phyloP scores from a whole-genome alignment of 192 early-diverging fungal species.

The Pecoramyces ruminantium region DNA sequence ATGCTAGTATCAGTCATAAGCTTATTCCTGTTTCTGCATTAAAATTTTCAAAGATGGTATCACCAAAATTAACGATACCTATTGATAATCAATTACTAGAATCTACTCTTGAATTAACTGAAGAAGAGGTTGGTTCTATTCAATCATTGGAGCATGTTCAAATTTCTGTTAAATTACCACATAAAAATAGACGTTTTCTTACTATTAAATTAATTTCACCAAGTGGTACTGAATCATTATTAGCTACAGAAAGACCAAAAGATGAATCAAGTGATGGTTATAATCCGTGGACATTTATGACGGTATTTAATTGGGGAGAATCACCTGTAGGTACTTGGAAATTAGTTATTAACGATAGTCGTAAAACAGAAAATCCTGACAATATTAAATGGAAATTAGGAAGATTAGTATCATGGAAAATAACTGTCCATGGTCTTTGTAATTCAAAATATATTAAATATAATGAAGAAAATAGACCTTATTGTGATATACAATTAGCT shows the following conservation, averaged over 20 bases:
- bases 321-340: conserved; percentile 19
- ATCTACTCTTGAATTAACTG: background rate
- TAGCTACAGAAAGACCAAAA: conserved; percentile 17
- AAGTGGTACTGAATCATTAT: conserved; percentile 15
- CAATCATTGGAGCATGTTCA: conserved; percentile 73
- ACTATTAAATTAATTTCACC: conserved; percentile 18
- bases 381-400: background rate
- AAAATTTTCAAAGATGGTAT: background rate
- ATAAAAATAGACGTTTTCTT: conserved; percentile 24
- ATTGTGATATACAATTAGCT: background rate
- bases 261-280: conserved; percentile 19
- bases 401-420: background rate
- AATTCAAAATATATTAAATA: background rate
- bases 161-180: conserved; percentile 64
- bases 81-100: background rate
- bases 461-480: background rate
- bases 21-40: background rate
- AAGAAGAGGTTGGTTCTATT: background rate
- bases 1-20: conserved; percentile 12
- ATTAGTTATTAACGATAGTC: background rate
- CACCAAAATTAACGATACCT: background rate
- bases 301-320: conserved; percentile 29
- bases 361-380: background rate
- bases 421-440: background rate
- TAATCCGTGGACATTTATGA: conserved; percentile 36